Base-by-base conservation (phyloP, 208 protist species). In the Wallacemonas sp. region DNA sequence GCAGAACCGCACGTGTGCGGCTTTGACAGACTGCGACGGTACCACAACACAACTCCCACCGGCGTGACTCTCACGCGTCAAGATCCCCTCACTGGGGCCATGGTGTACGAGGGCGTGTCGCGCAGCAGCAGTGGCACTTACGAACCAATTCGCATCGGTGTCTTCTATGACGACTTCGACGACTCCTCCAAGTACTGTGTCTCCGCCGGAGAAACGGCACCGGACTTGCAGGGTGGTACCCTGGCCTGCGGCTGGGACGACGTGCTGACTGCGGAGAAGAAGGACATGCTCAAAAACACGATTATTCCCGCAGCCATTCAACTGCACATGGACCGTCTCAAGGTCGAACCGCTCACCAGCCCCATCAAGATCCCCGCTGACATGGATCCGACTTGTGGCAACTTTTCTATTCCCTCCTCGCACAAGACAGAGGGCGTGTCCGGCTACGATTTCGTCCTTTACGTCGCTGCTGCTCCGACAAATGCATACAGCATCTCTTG, bases 301-400 rank as follows among this genome's bases (percentile, higher is more conserved):
- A 45, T 88, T 18, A 36, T 89, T 11, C 77, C 82, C 3, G 25
- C 31, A 2, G 82, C 82, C 10, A 36, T 87, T 0, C 31, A 77
- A 55, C 61, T 83, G 73, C 80, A 85, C 72, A 3, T 28, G 26
- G 82, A 87, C 10, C 76, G 81, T 14, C 68, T 91, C 18, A 61
- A 62, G 25, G 85, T 91, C n/a, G 2, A 67, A 36, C 79, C 26
- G 12, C 29, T 74, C 16, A 10, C 29, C 16, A 42, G 28, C 22
- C 38, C 11, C 3, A 65, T 84, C 39, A 29, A 32, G 41, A 68
- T 87, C 4, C 66, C 70, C 22, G 77, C 4, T 23, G 5, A 16
- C 7, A 5, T 22, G 3, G 57, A 18, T 5, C 36, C 1, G 14
- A 28, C 42, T 41, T 76, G 70, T 25, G 54, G 23, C 2, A 20